phyloP scores from a whole-genome alignment of 257 asterid species.

The Linaria vulgaris region DNA sequence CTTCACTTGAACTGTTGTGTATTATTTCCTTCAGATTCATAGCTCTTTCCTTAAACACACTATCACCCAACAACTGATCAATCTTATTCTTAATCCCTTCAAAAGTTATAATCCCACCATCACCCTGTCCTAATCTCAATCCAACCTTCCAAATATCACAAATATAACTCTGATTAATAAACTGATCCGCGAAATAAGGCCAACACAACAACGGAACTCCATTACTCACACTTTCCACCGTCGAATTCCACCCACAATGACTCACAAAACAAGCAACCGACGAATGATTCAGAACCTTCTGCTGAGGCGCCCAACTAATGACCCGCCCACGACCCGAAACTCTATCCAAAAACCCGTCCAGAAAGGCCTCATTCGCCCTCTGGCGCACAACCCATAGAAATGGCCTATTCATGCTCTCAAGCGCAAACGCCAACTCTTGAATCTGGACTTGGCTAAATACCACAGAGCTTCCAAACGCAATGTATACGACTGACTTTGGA shows the following conservation, averaged over 20 bases:
- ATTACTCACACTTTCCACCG: conserved; percentile 45
- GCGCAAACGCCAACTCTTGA: conserved; percentile 36
- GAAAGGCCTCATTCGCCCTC: conserved; percentile 9
- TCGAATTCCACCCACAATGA: conserved; percentile 84
- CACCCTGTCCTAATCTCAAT: conserved; percentile 28
- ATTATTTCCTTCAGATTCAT: conserved; percentile 32
- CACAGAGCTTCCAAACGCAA: conserved; percentile 38
- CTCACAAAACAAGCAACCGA: conserved; percentile 55
- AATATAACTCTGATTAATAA: conserved; percentile 48
- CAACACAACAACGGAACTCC: conserved; percentile 58
- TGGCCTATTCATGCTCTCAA: conserved; percentile 43
- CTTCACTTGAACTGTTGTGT: conserved; percentile 30
- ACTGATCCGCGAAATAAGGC: conserved; percentile 65
- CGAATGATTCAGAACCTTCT: conserved; percentile 52
- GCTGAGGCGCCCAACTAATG: conserved; percentile 54
- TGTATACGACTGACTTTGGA: conserved; percentile 34
- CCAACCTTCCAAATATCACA: conserved; percentile 68
- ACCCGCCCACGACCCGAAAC: conserved; percentile 33
- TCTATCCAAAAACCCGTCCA: conserved; percentile 30
- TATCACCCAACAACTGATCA: conserved; percentile 31
- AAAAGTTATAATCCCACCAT: conserved; percentile 20
- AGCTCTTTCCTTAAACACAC: conserved; percentile 37
- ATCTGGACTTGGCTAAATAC: conserved; percentile 25
- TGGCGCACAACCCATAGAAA: conserved; percentile 60
- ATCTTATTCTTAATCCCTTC: conserved; percentile 43